These are phyloP conservation scores for Populus davidiana DNA, from an alignment of 345 rosid species.

Conservation along the genomic window DNA sequence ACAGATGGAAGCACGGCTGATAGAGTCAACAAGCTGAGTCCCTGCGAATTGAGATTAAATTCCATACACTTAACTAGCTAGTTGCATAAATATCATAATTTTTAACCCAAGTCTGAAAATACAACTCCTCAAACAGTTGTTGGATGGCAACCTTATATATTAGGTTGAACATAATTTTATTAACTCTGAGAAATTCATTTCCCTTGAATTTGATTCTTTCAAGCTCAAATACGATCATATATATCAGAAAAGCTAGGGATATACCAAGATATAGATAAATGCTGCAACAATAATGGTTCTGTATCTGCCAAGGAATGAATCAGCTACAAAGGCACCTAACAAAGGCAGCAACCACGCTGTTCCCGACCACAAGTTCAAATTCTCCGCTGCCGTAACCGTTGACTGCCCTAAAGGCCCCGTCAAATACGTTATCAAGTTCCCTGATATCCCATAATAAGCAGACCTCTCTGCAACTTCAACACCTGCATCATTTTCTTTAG, in stretches of 20 bases:
- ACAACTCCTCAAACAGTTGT: too few relatives aligned
- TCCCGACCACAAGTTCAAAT: constrained; percentile 16
- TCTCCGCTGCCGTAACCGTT: constrained; percentile 3
- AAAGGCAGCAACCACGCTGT: constrained; percentile 3
- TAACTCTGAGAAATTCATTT: too few relatives aligned
- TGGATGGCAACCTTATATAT: too few relatives aligned
- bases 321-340: constrained; percentile 12
- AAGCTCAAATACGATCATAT: not conserved
- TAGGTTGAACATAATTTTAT: too few relatives aligned
- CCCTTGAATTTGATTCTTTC: too few relatives aligned
- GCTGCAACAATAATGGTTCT: constrained; percentile 7
- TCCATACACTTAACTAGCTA: too few relatives aligned
- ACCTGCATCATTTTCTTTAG: not conserved
- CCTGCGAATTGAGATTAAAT: not conserved
- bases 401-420: constrained; percentile 13
- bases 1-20: not conserved
- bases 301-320: constrained; percentile 21
- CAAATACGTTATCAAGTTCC: constrained; percentile 9
- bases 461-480: constrained; percentile 13
- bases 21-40: constrained; percentile 11
- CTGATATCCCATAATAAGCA: not conserved
- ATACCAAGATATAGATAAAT: constrained; percentile 4
- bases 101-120: too few relatives aligned
- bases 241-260: not conserved
- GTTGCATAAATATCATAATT: too few relatives aligned